These are phyloP conservation scores for Talaromyces proteolyticus DNA, from an alignment of 495 filamentous ascomycete genomes.

Conservation along the genomic window DNA sequence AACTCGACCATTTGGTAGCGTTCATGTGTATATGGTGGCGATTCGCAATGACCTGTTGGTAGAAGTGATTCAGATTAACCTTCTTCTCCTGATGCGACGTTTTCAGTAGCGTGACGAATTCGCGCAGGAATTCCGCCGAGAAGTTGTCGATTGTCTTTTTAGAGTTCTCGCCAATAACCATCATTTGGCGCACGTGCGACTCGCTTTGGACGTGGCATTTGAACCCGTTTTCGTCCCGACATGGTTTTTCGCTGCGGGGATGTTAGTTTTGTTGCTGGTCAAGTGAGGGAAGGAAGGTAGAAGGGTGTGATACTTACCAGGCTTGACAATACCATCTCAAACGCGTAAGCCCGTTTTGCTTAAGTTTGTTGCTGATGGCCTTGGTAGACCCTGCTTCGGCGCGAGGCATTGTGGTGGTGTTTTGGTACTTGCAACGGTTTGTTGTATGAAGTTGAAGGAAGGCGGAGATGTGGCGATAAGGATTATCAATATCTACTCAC, in stretches of 20 bases:
- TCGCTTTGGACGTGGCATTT: conserved; percentile 73
- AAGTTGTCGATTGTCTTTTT: conserved; percentile 74
- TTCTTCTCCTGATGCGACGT: conserved; percentile 83
- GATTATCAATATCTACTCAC: no score
- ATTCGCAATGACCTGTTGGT: conserved; percentile 63
- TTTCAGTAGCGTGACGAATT: conserved; percentile 69
- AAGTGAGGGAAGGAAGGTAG: background rate
- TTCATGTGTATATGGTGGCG: conserved; percentile 83
- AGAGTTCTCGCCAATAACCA: conserved; percentile 77
- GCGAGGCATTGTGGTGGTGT: conserved; percentile 60
- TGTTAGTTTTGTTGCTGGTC: background rate
- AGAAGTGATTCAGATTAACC: conserved; percentile 84
- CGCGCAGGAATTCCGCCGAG: conserved; percentile 67
- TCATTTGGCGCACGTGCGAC: conserved; percentile 78
- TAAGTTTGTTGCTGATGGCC: conserved; percentile 81
- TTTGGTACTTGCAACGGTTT: background rate
- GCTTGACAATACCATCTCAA: conserved; percentile 70
- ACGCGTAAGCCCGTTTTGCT: conserved; percentile 75
- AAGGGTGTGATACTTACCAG: conserved; percentile 25
- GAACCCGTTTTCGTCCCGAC: conserved; percentile 47
- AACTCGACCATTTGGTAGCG: conserved; percentile 73
- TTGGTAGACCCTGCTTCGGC: conserved; percentile 89
- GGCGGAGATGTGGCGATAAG: background rate
- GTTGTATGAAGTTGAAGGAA: background rate
- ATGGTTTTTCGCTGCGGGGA: background rate